phyloP scores from a whole-genome alignment of 163 green algal genomes.

The Scenedesmus sp. region DNA sequence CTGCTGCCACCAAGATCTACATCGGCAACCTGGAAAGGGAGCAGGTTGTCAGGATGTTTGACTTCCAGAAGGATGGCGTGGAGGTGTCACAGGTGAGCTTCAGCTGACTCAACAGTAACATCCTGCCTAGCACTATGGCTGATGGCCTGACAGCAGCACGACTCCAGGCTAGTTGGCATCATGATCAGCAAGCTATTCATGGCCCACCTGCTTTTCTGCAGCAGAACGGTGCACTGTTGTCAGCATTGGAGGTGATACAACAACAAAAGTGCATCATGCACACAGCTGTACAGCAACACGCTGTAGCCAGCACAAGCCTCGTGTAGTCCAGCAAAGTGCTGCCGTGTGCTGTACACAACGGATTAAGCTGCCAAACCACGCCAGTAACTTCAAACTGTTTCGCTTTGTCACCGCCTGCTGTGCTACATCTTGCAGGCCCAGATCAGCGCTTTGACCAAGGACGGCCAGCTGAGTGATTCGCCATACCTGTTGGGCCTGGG shows the following conservation, averaged over 20 bases:
- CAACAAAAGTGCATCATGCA: neutral
- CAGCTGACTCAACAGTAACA: too few relatives aligned
- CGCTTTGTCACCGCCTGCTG: neutral
- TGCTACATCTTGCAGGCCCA: slow-evolving; percentile 64
- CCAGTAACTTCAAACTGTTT: neutral
- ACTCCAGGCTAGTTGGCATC: too few relatives aligned
- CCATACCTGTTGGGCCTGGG: slow-evolving; percentile 90
- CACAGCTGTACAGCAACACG: too few relatives aligned
- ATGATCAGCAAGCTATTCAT: neutral
- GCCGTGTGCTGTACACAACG: neutral
- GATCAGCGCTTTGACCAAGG: slow-evolving; percentile 83
- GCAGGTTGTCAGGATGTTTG: slow-evolving; percentile 83
- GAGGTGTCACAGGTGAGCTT: slow-evolving; percentile 82
- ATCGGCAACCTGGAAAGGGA: slow-evolving; percentile 87
- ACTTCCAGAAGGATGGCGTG: slow-evolving; percentile 89
- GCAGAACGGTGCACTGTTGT: too few relatives aligned
- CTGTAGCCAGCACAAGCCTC: too few relatives aligned
- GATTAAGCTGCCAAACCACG: too few relatives aligned
- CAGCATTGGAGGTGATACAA: too few relatives aligned
- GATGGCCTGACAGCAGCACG: too few relatives aligned
- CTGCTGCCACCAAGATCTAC: slow-evolving; percentile 64
- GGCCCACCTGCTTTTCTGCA: neutral
- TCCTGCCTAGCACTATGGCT: too few relatives aligned
- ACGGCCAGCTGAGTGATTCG: slow-evolving; percentile 81
- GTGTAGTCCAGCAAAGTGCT: too few relatives aligned